These are phyloP conservation scores for Neonectria neomacrospora DNA, from an alignment of 2,329 filamentous ascomycete species.

Conservation along the genomic window DNA sequence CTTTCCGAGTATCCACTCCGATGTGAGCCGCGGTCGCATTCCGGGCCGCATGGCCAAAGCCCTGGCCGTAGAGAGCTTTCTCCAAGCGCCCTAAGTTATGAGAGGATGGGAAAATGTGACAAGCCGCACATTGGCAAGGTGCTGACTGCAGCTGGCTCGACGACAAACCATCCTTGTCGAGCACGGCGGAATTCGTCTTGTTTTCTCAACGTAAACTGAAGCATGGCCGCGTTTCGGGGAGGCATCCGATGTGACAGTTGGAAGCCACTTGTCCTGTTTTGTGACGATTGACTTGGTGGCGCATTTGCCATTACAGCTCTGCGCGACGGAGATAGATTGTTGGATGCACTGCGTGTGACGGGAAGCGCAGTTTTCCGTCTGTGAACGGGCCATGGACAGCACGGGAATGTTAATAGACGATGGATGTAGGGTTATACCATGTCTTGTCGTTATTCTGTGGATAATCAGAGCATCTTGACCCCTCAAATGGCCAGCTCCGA, in stretches of 20 bases:
- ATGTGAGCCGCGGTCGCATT: slow-evolving; percentile 15
- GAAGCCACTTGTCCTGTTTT: background rate
- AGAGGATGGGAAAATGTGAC: slow-evolving; percentile 20
- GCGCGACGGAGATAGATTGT: background rate
- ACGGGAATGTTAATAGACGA: background rate
- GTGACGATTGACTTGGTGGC: background rate
- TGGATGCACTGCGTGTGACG: background rate
- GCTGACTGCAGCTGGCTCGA: slow-evolving; percentile 5
- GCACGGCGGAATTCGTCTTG: background rate
- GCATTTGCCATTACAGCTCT: background rate
- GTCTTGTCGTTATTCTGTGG: background rate
- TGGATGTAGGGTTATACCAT: background rate
- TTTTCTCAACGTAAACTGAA: slow-evolving; percentile 4
- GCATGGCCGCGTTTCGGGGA: background rate
- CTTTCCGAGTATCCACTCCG: slow-evolving; percentile 11
- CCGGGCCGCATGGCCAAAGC: slow-evolving; percentile 13
- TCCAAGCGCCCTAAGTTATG: slow-evolving; percentile 10
- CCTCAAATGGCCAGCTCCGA: slow-evolving; percentile 3
- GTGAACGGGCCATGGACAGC: background rate
- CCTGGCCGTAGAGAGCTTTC: slow-evolving; percentile 4
- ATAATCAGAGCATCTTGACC: background rate
- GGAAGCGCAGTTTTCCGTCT: background rate
- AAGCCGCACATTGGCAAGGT: slow-evolving; percentile 10
- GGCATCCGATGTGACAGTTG: background rate
- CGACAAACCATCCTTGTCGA: slow-evolving; percentile 14